Percentiles rank a stretch among this genome's conserved stretches.
phyloP scores from a whole-genome alignment of 2,329 filamentous ascomycete genomes.

The Fusarium sp. region DNA sequence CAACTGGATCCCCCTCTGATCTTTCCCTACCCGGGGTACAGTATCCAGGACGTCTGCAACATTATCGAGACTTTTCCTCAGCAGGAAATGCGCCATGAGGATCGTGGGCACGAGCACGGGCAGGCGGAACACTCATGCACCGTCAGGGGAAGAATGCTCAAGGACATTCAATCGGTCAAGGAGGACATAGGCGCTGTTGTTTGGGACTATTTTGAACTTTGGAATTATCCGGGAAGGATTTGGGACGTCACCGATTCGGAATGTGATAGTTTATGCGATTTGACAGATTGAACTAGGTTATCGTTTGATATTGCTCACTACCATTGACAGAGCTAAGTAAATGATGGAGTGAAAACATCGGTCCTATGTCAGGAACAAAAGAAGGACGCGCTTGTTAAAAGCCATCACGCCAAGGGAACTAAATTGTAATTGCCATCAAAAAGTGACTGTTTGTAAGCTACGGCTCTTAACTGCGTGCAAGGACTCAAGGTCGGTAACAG shows the following conservation, averaged over 20 bases:
- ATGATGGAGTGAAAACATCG: not conserved
- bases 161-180: not conserved
- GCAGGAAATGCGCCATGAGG: not conserved
- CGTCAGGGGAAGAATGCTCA: not conserved
- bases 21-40: not conserved
- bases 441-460: not conserved
- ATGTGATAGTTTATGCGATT: not conserved
- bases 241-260: not conserved
- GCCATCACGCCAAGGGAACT: not conserved
- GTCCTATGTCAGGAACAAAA: not conserved
- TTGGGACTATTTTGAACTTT: not conserved
- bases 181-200: not conserved
- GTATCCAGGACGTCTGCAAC: not conserved
- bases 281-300: not conserved
- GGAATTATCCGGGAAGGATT: not conserved
- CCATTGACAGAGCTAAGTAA: not conserved
- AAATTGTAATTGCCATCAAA: not conserved
- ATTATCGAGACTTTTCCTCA: not conserved
- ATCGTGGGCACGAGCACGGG: not conserved
- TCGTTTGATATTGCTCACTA: not conserved
- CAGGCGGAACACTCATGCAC: not conserved
- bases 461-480: not conserved
- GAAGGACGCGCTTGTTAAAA: not conserved
- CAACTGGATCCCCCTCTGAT: not conserved
- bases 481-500: not conserved